Percentiles rank a stretch among this genome's conserved stretches.
These are phyloP conservation scores for Barbarea vulgaris DNA, from an alignment of 345 rosid genomes.

Conservation along the genomic window DNA sequence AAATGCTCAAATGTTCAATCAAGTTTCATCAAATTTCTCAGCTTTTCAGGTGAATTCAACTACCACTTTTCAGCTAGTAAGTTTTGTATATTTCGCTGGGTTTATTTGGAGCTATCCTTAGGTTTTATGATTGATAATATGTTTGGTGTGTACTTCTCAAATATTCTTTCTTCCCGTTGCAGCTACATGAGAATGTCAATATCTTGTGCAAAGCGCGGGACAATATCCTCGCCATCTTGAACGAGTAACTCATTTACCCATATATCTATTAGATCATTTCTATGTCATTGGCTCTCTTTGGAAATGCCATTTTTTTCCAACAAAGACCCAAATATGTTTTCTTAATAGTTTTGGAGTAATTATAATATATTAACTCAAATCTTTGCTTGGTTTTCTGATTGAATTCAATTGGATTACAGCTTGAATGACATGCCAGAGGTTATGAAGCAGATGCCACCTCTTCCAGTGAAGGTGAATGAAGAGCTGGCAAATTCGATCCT, in stretches of 20 bases:
- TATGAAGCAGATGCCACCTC: constrained; percentile 90
- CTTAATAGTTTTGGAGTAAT: neutral
- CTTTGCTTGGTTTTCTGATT: neutral
- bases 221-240: constrained; percentile 67
- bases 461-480: constrained; percentile 77
- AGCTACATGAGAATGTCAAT: constrained; percentile 66
- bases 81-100: neutral
- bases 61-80: constrained; percentile 21
- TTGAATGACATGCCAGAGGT: constrained; percentile 79
- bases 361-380: neutral
- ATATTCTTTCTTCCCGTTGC: constrained; percentile 33
- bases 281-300: constrained; percentile 6
- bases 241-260: constrained; percentile 53
- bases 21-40: constrained; percentile 68
- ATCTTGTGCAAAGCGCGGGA: constrained; percentile 70
- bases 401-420: constrained; percentile 48
- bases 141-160: neutral
- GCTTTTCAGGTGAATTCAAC: constrained; percentile 62
- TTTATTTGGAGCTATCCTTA: neutral
- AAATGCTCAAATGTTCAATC: constrained; percentile 72
- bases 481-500: constrained; percentile 71
- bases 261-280: constrained; percentile 6
- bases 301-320: neutral
- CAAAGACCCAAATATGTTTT: neutral
- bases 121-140: neutral